Base-by-base conservation (phyloP, 2,329 filamentous ascomycete genomes). In the Monascus ruber region DNA sequence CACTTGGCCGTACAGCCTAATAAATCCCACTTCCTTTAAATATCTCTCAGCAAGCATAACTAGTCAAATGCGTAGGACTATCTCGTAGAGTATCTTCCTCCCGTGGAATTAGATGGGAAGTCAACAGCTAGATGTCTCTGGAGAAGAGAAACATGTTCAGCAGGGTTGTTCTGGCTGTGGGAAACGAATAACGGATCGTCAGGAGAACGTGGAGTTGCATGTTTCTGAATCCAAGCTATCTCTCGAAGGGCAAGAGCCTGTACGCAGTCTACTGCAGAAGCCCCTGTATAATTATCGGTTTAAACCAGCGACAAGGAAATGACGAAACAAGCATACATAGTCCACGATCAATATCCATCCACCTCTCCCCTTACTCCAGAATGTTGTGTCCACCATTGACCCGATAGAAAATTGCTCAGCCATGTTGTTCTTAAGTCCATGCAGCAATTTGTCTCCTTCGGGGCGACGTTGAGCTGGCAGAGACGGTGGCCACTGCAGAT, bases 381-480 rank as follows among this genome's bases (percentile, higher is more conserved):
- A 33, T 57, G 47, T 33, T 58, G 51, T n/a, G n/a, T n/a, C n/a
- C n/a, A 35, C 49, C 55, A 28, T 50, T 54, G 56, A 64, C 6
- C 64, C 65, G 36, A 68, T 42, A 10, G 52, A 51, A 45, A 64
- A 66, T 31, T 38, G 24, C 5, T 36, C 25, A 11, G 26, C n/a
- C n/a, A n/a, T n/a, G n/a, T n/a, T n/a, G n/a, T n/a, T n/a, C n/a
- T n/a, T n/a, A n/a, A n/a, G n/a, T n/a, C n/a, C n/a, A n/a, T n/a
- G n/a, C n/a, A 4, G 11, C 24, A n/a, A 36, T 11, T 11, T n/a
- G 6, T 10, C n/a, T 11, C 6, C 24, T 26, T 27, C n/a, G n/a
- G n/a, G n/a, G n/a, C n/a, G n/a, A n/a, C n/a, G n/a, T n/a, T n/a
- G n/a, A n/a, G n/a, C n/a, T n/a, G n/a, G n/a, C n/a, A n/a, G n/a